phyloP scores from a whole-genome alignment of 2,329 filamentous ascomycete genomes.

The Claviceps paspali region DNA sequence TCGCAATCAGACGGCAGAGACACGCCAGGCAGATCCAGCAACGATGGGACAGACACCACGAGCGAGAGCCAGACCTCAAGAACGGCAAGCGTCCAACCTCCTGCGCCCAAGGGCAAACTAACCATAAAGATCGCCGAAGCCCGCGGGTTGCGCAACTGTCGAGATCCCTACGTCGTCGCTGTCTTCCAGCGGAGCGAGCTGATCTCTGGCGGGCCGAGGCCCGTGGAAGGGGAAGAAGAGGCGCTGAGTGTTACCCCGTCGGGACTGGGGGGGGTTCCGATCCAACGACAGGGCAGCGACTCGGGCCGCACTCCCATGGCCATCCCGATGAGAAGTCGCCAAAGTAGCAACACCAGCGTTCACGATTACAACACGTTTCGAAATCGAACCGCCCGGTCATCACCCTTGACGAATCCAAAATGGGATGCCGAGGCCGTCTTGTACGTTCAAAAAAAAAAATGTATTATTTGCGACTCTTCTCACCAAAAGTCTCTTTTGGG shows the following conservation, averaged over 20 bases:
- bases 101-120: conserved; percentile 69
- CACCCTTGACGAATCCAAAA: conserved; percentile 62
- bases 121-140: conserved; percentile 81
- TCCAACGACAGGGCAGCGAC: conserved; percentile 62
- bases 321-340: conserved; percentile 91
- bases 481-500: no score
- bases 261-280: conserved; percentile 39
- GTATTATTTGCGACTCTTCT: no score
- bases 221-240: conserved; percentile 47
- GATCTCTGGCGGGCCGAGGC: conserved; percentile 72
- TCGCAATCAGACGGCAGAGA: conserved; percentile 31
- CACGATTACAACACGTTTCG: conserved; percentile 47
- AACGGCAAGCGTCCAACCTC: conserved; percentile 44
- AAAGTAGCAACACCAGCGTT: conserved; percentile 87
- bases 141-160: conserved; percentile 63
- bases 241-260: conserved; percentile 30
- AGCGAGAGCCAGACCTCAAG: conserved; percentile 39
- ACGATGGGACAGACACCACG: conserved; percentile 25
- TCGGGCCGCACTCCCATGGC: conserved; percentile 71
- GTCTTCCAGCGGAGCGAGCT: conserved; percentile 95
- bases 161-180: conserved; percentile 87
- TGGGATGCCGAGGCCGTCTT: conserved; percentile 95
- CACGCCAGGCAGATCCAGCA: conserved; percentile 22
- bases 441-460: conserved; percentile 44
- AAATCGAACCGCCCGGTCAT: conserved; percentile 36